Conservation (phyloP, 1,139 yeast genomes). For the Taiozyma onychis region DNA sequence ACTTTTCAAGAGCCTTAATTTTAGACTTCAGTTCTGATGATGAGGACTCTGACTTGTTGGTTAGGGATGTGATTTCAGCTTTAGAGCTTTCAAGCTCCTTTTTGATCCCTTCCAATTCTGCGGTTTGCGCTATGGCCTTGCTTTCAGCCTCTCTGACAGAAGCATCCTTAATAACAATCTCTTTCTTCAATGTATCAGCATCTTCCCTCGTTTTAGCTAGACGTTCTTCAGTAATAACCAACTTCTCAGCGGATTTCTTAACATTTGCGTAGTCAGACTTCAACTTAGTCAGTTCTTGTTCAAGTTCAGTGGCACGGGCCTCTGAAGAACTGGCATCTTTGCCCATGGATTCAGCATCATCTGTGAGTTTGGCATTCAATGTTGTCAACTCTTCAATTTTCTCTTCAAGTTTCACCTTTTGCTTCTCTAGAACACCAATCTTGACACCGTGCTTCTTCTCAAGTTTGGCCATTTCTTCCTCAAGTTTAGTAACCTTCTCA, state of each 20-base stretch:
- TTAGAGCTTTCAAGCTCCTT: conserved; percentile 10
- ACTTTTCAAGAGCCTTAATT: background rate
- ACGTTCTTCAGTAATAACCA: background rate
- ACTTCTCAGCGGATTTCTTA: conserved; percentile 3
- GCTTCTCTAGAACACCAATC: conserved; percentile 11
- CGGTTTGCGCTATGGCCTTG: background rate
- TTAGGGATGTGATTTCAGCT: background rate
- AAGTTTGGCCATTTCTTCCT: conserved; percentile 23
- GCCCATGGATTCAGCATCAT: conserved; percentile 1
- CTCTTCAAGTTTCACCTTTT: conserved; percentile 14
- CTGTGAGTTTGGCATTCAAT: conserved; percentile 9
- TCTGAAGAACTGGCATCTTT: conserved; percentile 1
- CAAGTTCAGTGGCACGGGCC: background rate
- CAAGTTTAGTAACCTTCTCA: conserved; percentile 36
- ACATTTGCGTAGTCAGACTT: background rate
- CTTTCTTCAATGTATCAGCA: background rate
- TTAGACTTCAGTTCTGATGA: background rate
- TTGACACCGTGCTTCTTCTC: conserved; percentile 16
- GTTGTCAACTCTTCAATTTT: conserved; percentile 8
- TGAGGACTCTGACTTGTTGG: background rate
- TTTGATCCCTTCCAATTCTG: background rate
- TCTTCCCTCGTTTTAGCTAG: background rate
- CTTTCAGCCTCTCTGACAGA: background rate
- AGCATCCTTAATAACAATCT: background rate
- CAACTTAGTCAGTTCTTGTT: background rate